These are phyloP conservation scores for Fusarium decemcellulare DNA, from an alignment of 2,329 filamentous ascomycete species.

Conservation along the genomic window DNA sequence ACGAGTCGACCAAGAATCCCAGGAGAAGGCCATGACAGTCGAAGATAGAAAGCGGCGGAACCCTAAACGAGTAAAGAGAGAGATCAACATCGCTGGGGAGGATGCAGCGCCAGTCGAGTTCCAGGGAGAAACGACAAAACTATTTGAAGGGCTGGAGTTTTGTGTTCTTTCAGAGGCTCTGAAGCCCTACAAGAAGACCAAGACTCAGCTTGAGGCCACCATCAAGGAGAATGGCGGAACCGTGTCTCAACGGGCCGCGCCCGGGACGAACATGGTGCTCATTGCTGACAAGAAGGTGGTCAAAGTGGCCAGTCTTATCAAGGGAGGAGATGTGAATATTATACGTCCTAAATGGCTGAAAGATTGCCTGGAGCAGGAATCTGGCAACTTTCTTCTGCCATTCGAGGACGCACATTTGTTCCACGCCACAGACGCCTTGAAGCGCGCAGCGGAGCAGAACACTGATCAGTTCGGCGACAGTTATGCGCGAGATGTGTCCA, in stretches of 20 bases:
- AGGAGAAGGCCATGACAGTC: conserved; percentile 83
- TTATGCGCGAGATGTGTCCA: conserved; percentile 78
- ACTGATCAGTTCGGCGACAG: conserved; percentile 87
- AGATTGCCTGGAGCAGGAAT: conserved; percentile 79
- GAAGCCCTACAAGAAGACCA: conserved; percentile 79
- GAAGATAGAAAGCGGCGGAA: conserved; percentile 72
- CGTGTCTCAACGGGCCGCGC: conserved; percentile 80
- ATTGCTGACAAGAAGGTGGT: conserved; percentile 86
- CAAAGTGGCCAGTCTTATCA: conserved; percentile 87
- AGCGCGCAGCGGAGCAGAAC: conserved; percentile 69
- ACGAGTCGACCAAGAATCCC: conserved; percentile 77
- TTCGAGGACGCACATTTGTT: conserved; percentile 78
- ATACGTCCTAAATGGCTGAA: conserved; percentile 86
- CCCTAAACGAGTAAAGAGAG: conserved; percentile 75
- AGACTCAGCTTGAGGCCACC: conserved; percentile 83
- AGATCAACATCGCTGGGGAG: conserved; percentile 81
- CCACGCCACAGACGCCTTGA: conserved; percentile 71
- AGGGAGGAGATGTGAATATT: conserved; percentile 78
- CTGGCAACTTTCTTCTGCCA: conserved; percentile 73
- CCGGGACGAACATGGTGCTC: conserved; percentile 74
- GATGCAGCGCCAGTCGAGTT: conserved; percentile 63
- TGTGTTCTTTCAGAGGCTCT: conserved; percentile 85
- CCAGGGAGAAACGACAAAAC: conserved; percentile 68
- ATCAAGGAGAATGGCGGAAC: conserved; percentile 88
- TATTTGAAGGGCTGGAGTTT: conserved; percentile 85